Conservation (phyloP, 257 asterid genomes). For the Perilla frutescens region DNA sequence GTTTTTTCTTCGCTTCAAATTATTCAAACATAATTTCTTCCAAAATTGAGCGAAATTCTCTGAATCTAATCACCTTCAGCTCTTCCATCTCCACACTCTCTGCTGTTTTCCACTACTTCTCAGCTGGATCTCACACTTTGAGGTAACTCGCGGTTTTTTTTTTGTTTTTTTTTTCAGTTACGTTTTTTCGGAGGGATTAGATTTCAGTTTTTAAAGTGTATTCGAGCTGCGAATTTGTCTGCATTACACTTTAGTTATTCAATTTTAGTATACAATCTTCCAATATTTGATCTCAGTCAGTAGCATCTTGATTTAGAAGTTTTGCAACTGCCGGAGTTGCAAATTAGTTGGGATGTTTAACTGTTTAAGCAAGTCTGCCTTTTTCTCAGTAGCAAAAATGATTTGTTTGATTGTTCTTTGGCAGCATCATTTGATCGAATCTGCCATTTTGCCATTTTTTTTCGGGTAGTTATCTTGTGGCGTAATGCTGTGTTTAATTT, state of each 20-base stretch:
- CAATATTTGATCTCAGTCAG: slow-evolving; percentile 20
- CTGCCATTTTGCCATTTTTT: neutral
- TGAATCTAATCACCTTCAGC: slow-evolving; percentile 26
- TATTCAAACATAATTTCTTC: neutral
- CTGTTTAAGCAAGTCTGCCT: slow-evolving; percentile 23
- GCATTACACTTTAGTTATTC: slow-evolving; percentile 34
- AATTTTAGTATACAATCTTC: neutral
- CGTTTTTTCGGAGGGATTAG: neutral
- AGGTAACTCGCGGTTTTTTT: slow-evolving; percentile 31
- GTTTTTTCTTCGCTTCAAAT: neutral
- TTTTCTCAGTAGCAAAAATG: slow-evolving; percentile 9
- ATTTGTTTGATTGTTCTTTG: slow-evolving; percentile 10
- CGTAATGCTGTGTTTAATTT: slow-evolving; percentile 26
- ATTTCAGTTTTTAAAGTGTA: slow-evolving; percentile 4
- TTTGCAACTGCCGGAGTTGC: slow-evolving; percentile 11
- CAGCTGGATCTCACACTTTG: slow-evolving; percentile 47
- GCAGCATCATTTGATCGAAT: slow-evolving; percentile 22
- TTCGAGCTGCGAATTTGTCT: slow-evolving; percentile 32
- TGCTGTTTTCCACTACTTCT: slow-evolving; percentile 31
- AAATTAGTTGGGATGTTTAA: slow-evolving; percentile 22
- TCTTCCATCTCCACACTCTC: neutral
- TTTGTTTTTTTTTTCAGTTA: neutral
- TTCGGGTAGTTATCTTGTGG: neutral
- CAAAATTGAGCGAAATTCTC: slow-evolving; percentile 15
- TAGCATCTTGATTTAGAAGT: neutral